Base-by-base conservation (phyloP, 805 yeast genomes). In the Starmerella lactis-condensi region DNA sequence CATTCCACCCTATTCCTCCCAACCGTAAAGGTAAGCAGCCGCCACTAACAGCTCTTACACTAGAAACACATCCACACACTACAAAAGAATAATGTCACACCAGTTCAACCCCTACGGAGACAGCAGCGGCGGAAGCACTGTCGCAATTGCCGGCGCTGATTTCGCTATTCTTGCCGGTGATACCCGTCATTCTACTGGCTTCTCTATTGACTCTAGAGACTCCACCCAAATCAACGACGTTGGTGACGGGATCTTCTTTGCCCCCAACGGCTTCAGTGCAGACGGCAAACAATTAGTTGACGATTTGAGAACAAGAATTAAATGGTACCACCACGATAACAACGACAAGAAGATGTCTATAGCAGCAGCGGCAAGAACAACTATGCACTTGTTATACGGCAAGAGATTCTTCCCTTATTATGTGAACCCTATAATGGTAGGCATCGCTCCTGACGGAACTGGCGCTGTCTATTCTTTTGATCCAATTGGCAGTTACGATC, bases 131-230 rank as follows among this genome's bases (percentile, higher is more conserved):
- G 98, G 98, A 48, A 85, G 96, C 6, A 83, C 85, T 33, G 60
- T 89, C 44, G 98, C 96, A 32, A 89, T 89, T 56, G 95, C 98
- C 1, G 98, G 98, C 30, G 78, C 81, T 53, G 95, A 89, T 56
- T 89, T 82, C 49, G 94, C 93, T 13, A 89, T 89, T 22, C 63
- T 89, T 38, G 98, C 98, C 1, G 96, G 96, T 28, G 98, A 89
- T 54, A 89, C 98, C n/a, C 75, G 98, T 62, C 91, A 77, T 49
- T 79, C 93, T 4, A 73, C 76, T 13, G 98, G 95, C 15, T 89
- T 82, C 58, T 72, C 78, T 40, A 89, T 89, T 54, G 82, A 89
- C 53, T 73, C 95, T 7, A 72, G 98, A 50, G 73, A 76, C 53
- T 89, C 79, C 53, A 89, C 93, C 26, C 83, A 81, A 54, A 77